Conservation (phyloP, 176 grass and related monocot genomes). For the Metroxylon sagu region DNA sequence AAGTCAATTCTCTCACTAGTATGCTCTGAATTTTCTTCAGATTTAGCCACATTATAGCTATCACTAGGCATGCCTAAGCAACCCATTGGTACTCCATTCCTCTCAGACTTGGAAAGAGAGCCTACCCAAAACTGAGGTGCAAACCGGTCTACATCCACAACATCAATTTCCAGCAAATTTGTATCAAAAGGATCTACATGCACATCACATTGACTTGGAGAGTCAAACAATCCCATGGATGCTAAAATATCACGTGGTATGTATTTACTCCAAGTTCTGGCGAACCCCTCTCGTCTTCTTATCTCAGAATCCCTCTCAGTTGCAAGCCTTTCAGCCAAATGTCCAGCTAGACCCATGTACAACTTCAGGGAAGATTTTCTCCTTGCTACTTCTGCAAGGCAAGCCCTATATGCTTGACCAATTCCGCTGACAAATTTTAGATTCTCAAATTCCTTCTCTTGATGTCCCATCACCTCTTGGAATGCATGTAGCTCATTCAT, state of each 20-base stretch:
- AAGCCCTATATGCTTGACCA: constrained; percentile 73
- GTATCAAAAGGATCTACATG: constrained; percentile 70
- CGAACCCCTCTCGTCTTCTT: constrained; percentile 65
- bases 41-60: constrained; percentile 32
- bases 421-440: constrained; percentile 62
- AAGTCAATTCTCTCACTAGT: constrained; percentile 55
- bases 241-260: constrained; percentile 67
- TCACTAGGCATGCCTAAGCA: constrained; percentile 26
- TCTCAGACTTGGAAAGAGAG: constrained; percentile 45
- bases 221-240: constrained; percentile 82
- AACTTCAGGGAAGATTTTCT: constrained; percentile 73
- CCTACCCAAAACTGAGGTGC: constrained; percentile 58
- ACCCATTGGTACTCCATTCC: constrained; percentile 32
- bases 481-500: constrained; percentile 84
- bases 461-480: constrained; percentile 79
- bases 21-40: constrained; percentile 35
- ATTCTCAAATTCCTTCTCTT: constrained; percentile 68
- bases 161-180: constrained; percentile 69
- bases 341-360: constrained; percentile 88
- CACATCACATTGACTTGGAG: constrained; percentile 77
- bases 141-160: constrained; percentile 67
- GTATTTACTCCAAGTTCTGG: constrained; percentile 68
- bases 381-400: constrained; percentile 77
- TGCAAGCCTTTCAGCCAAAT: constrained; percentile 72
- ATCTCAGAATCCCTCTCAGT: constrained; percentile 68